A percentile compares a stretch with the other conserved stretches of the same genome.
These are phyloP conservation scores for Mucor ambiguus DNA, from an alignment of 371 early-diverging fungal species.

Conservation along the genomic window DNA sequence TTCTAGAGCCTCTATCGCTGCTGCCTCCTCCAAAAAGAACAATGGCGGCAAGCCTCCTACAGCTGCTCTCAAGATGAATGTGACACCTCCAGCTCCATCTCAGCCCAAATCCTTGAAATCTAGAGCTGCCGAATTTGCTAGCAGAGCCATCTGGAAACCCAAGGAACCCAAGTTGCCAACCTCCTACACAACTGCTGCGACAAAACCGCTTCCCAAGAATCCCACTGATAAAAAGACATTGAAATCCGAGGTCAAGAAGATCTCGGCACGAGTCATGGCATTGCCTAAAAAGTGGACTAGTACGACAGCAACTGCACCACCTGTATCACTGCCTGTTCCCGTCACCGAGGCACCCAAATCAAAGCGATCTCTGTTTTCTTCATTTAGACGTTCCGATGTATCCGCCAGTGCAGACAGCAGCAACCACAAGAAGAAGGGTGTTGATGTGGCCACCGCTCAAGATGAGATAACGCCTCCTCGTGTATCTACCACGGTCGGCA, in stretches of 20 bases:
- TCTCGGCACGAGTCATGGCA: slow-evolving; percentile 21
- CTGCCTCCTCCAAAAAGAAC: background rate
- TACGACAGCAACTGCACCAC: background rate
- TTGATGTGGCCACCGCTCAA: background rate
- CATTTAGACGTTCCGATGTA: slow-evolving; percentile 21
- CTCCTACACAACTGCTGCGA: background rate
- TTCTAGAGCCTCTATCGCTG: slow-evolving; percentile 5
- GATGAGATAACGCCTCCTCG: slow-evolving; percentile 7
- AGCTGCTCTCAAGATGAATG: background rate
- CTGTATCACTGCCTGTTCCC: slow-evolving; percentile 10
- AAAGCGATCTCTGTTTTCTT: slow-evolving; percentile 28
- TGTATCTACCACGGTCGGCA: slow-evolving; percentile 21
- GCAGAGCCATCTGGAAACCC: slow-evolving; percentile 24
- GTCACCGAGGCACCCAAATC: slow-evolving; percentile 9
- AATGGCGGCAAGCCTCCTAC: background rate
- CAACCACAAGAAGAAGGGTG: slow-evolving; percentile 7
- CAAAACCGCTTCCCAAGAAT: slow-evolving; percentile 5
- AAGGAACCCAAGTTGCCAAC: slow-evolving; percentile 7
- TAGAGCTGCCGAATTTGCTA: slow-evolving; percentile 25
- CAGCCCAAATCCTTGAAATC: slow-evolving; percentile 15
- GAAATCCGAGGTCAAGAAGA: slow-evolving; percentile 24
- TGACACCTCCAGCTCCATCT: background rate
- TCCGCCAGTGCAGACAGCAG: slow-evolving; percentile 9
- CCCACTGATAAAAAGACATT: slow-evolving; percentile 16
- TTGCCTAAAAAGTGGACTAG: slow-evolving; percentile 21